phyloP scores from a whole-genome alignment of 805 yeast species.

The Saccharomyces eubayanus region DNA sequence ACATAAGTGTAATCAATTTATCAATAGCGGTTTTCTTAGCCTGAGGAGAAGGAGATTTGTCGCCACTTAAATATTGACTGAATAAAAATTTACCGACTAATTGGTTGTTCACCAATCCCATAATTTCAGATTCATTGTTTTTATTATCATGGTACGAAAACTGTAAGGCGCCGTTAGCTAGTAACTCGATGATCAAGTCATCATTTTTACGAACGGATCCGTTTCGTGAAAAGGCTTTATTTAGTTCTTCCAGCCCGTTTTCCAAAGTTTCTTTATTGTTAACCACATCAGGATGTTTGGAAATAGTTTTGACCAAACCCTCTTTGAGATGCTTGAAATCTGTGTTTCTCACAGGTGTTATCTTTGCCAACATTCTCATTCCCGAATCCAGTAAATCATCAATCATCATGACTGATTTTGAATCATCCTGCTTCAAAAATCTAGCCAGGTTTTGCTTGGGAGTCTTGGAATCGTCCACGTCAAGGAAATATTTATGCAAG shows the following conservation, averaged over 20 bases:
- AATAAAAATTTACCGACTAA: constrained; percentile 59
- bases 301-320: constrained; percentile 74
- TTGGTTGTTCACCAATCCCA: constrained; percentile 61
- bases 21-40: constrained; percentile 21
- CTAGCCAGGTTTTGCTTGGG: constrained; percentile 35
- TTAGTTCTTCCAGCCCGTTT: constrained; percentile 61
- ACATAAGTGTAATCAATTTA: constrained; percentile 6
- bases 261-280: constrained; percentile 39
- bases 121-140: constrained; percentile 27
- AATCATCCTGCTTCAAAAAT: constrained; percentile 42
- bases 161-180: constrained; percentile 39
- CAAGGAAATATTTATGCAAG: constrained; percentile 32
- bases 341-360: constrained; percentile 83
- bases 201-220: constrained; percentile 74
- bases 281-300: constrained; percentile 57
- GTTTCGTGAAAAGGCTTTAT: constrained; percentile 51
- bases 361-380: constrained; percentile 59
- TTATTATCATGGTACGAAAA: constrained; percentile 37
- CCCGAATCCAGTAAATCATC: constrained; percentile 49
- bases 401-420: constrained; percentile 44
- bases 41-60: constrained; percentile 25
- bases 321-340: constrained; percentile 86
- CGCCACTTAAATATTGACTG: constrained; percentile 66
- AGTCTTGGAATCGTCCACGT: constrained; percentile 25
- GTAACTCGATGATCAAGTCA: constrained; percentile 50